These are phyloP conservation scores for Solanum megistacrolobum DNA, from an alignment of 257 asterid genomes.

Conservation along the genomic window DNA sequence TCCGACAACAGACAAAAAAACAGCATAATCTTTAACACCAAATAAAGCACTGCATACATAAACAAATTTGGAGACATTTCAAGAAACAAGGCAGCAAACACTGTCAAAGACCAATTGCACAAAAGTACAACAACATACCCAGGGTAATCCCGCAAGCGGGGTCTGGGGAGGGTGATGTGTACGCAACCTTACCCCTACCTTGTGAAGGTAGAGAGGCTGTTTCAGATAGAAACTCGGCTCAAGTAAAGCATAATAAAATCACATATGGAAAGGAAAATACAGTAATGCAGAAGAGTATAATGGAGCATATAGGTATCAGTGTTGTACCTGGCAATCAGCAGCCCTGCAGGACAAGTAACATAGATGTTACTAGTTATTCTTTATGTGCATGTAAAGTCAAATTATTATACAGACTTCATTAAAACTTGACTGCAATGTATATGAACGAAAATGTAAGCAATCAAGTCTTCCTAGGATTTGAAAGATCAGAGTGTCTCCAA, in stretches of 20 bases:
- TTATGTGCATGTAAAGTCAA: neutral
- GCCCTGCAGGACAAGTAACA: conserved; percentile 56
- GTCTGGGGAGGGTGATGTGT: neutral
- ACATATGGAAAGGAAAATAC: neutral
- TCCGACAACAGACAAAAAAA: neutral
- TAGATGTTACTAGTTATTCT: conserved; percentile 1
- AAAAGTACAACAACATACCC: neutral
- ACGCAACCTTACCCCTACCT: neutral
- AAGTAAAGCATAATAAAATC: neutral
- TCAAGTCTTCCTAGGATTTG: neutral
- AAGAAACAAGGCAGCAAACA: neutral
- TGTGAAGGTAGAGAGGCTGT: neutral
- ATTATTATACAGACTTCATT: neutral
- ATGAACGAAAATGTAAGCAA: neutral
- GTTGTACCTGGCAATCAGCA: conserved; percentile 72
- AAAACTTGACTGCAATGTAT: neutral
- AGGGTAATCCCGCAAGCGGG: neutral
- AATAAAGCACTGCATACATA: neutral
- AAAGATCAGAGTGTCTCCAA: neutral
- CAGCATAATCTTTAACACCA: neutral
- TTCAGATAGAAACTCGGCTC: neutral
- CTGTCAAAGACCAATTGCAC: neutral
- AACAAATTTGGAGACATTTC: neutral
- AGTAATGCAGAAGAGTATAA: neutral
- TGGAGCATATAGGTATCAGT: neutral